A percentile compares a stretch with the other conserved stretches of the same genome.
Conservation (phyloP, 305 asterid genomes). For the Solanum chacoense region DNA sequence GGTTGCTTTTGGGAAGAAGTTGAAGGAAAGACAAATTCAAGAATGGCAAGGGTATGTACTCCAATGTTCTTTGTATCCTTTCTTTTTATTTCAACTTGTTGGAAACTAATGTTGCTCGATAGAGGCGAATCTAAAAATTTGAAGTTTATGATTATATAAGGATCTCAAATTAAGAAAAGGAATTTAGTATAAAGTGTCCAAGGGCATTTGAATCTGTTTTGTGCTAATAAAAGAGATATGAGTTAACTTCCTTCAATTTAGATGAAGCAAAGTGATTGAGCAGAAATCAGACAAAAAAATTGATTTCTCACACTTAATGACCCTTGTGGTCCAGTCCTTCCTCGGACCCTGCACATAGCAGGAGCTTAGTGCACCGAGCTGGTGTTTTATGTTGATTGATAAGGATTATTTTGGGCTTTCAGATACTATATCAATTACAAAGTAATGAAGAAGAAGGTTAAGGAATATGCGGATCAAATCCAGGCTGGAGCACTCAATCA, state of each 20-base stretch:
- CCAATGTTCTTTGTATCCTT: background rate
- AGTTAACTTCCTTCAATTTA: background rate
- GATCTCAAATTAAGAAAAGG: background rate
- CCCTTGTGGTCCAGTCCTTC: background rate
- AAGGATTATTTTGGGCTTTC: conserved; percentile 11
- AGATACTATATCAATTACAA: conserved; percentile 98
- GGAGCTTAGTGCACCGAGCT: background rate
- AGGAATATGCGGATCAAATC: conserved; percentile 67
- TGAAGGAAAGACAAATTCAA: conserved; percentile 81
- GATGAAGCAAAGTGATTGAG: background rate
- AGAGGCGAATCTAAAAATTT: background rate
- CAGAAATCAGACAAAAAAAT: background rate
- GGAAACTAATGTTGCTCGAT: background rate
- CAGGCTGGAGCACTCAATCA: conserved; percentile 68
- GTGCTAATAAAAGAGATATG: background rate
- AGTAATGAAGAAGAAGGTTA: conserved; percentile 85
- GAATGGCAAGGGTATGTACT: conserved; percentile 87
- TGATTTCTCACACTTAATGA: background rate
- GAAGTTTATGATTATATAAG: background rate
- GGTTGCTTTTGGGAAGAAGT: conserved; percentile 98
- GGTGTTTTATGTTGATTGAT: background rate
- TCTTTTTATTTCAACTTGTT: background rate
- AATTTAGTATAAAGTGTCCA: background rate
- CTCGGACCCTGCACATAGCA: background rate
- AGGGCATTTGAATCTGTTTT: background rate